Conservation (phyloP, 139 green algal genomes). For the Protoeuglena noctilucae region DNA sequence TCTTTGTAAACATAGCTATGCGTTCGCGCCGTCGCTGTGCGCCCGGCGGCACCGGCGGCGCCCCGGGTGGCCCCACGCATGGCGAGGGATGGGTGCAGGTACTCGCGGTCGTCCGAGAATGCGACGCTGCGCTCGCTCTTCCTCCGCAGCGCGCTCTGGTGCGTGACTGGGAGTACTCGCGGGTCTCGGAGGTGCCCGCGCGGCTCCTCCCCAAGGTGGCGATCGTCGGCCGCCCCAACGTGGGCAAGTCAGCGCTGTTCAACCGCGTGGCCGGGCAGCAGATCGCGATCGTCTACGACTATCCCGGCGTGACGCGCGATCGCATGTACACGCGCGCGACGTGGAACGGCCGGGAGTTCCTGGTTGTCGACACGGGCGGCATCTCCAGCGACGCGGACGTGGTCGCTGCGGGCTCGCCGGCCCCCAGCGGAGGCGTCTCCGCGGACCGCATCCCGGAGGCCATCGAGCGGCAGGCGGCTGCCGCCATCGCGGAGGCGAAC, state of each 20-base stretch:
- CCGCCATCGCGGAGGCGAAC: slow-evolving; percentile 73
- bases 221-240: slow-evolving; percentile 62
- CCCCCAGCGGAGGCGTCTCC: not conserved
- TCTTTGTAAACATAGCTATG: too few relatives aligned
- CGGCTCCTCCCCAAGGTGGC: not conserved
- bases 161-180: too few relatives aligned
- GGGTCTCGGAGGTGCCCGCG: too few relatives aligned
- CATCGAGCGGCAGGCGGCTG: slow-evolving; percentile 78
- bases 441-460: slow-evolving; percentile 18
- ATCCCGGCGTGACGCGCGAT: slow-evolving; percentile 81
- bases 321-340: slow-evolving; percentile 73
- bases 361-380: slow-evolving; percentile 85
- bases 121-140: too few relatives aligned
- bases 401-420: slow-evolving; percentile 1
- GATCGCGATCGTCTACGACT: slow-evolving; percentile 87
- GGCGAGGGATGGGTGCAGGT: too few relatives aligned
- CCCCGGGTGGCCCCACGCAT: too few relatives aligned
- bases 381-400: slow-evolving; percentile 36
- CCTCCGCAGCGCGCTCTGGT: too few relatives aligned
- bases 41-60: too few relatives aligned
- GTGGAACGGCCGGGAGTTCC: slow-evolving; percentile 80
- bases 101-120: too few relatives aligned
- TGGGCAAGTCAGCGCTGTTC: slow-evolving; percentile 93
- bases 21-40: too few relatives aligned
- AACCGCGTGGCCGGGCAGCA: slow-evolving; percentile 68